Conservation (phyloP, 1,284 basidiomycete genomes). For the Bondarzewia mesenterica region DNA sequence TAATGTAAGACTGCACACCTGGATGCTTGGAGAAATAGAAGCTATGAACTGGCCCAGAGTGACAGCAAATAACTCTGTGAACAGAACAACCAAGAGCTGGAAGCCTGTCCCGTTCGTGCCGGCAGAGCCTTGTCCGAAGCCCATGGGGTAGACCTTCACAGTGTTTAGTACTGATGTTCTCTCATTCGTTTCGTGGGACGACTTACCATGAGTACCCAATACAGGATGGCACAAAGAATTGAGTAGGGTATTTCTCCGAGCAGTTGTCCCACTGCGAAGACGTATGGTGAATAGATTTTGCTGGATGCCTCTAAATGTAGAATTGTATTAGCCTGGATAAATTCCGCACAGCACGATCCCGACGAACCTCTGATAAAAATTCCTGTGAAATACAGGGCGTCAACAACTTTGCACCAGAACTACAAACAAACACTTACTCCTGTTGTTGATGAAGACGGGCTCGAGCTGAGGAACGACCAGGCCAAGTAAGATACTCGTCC, state of each 20-base stretch:
- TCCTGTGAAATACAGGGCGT: slow-evolving; percentile 15
- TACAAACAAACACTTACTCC: slow-evolving; percentile 44
- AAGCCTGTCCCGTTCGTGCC: slow-evolving; percentile 66
- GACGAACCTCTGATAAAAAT: slow-evolving; percentile 73
- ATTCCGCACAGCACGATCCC: too few relatives aligned
- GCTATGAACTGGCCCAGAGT: slow-evolving; percentile 71
- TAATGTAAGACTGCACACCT: too few relatives aligned
- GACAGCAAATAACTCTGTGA: slow-evolving; percentile 73
- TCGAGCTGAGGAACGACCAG: too few relatives aligned
- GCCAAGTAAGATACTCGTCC: slow-evolving; percentile 64
- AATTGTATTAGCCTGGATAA: too few relatives aligned
- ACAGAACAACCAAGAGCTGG: slow-evolving; percentile 63
- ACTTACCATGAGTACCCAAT: slow-evolving; percentile 68
- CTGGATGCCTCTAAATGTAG: too few relatives aligned
- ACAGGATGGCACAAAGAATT: slow-evolving; percentile 62
- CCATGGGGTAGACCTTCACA: slow-evolving; percentile 58
- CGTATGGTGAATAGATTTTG: slow-evolving; percentile 73
- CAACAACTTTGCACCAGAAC: neutral
- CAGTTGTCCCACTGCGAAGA: slow-evolving; percentile 80
- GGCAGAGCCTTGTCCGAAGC: slow-evolving; percentile 57
- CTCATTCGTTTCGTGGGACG: too few relatives aligned
- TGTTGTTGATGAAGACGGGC: slow-evolving; percentile 82
- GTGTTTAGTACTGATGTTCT: too few relatives aligned
- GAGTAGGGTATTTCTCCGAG: slow-evolving; percentile 80
- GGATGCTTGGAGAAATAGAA: slow-evolving; percentile 67